Base-by-base conservation (phyloP, 106 monocot species). In the Alisma plantagoaquatica region DNA sequence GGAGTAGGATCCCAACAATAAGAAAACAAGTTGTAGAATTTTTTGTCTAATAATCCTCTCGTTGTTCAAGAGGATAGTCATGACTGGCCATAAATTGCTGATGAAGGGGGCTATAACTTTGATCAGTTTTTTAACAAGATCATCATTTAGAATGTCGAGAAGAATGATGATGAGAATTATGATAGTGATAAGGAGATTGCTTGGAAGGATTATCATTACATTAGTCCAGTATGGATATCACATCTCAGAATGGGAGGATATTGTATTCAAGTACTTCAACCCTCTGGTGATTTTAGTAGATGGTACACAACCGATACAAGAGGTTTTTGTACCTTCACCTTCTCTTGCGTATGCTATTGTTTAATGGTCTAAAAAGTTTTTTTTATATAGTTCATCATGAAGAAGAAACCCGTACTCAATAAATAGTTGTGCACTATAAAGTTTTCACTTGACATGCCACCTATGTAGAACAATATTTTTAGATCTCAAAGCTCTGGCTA, bases 171-270 rank as follows among this genome's bases (percentile, higher is more conserved):
- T n/a, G 80, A 64, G 0, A 53, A 45, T 15, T 60, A 67, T 25
- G 66, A 75, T 26, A 80, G 66, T 27, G 70, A 67, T 1, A 60
- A 74, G 43, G 89, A 98, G 60, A 57, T 89, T 2, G 84, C 77
- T 18, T 98, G 96, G 88, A 52, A 96, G 73, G 88, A 96, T 27
- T 83, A 96, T 57, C 57, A 84, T 58, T 88, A 84, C 62, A 96
- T 96, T 42, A 49, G 62, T 21, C 94, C 2, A 67, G 87, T 12
- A 73, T 61, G 50, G 84, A 96, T 46, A 62, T 96, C 47, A 81
- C 6, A 26, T 70, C 0, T 31, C 41, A 27, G 88, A 96, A 19
- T 96, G 88, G 94, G 84, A 96, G 67, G 73, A 82, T 27, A 76
- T 65, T 3, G 84, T 85, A 27, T 90, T 98, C 51, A 77, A 62